Percentiles rank a stretch among this genome's conserved stretches.
Evolutionary conservation across 106 monocot genomes (phyloP).

Genomic region (Platanthera guangdongensis): DNA sequence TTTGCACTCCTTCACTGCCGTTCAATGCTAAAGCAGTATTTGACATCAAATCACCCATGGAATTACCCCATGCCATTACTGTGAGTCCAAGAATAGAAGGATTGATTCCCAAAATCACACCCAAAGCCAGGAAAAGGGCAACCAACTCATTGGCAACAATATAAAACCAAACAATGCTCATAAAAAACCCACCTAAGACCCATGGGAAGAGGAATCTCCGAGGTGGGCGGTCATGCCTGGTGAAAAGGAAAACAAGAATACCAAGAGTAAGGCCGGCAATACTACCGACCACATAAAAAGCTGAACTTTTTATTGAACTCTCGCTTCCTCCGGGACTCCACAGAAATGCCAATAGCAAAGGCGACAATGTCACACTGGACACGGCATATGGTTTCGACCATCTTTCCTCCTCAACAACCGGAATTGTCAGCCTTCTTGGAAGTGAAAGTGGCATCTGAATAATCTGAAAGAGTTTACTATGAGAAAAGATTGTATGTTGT

Average conservation of each 20-base stretch:
- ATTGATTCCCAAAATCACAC: slow-evolving; percentile 69
- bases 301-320: slow-evolving; percentile 8
- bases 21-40: slow-evolving; percentile 78
- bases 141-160: slow-evolving; percentile 87
- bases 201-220: slow-evolving; percentile 74
- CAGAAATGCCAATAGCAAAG: slow-evolving; percentile 65
- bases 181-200: slow-evolving; percentile 88
- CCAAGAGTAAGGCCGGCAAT: slow-evolving; percentile 40
- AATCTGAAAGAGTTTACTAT: slow-evolving; percentile 40
- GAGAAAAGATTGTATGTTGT: slow-evolving; percentile 14
- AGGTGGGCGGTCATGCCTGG: slow-evolving; percentile 53
- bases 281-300: slow-evolving; percentile 31
- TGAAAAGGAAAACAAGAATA: slow-evolving; percentile 47
- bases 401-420: slow-evolving; percentile 78
- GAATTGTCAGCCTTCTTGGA: slow-evolving; percentile 81
- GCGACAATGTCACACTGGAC: slow-evolving; percentile 54
- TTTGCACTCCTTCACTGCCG: slow-evolving; percentile 83
- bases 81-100: slow-evolving; percentile 89
- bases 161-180: slow-evolving; percentile 95
- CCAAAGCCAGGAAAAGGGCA: slow-evolving; percentile 68
- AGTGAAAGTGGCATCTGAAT: slow-evolving; percentile 71
- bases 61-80: slow-evolving; percentile 97
- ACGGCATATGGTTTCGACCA: slow-evolving; percentile 85
- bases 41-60: slow-evolving; percentile 96
- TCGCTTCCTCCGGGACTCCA: slow-evolving; percentile 27